Conservation (phyloP, 2,329 filamentous ascomycete genomes). For the Ascochyta koolunga region DNA sequence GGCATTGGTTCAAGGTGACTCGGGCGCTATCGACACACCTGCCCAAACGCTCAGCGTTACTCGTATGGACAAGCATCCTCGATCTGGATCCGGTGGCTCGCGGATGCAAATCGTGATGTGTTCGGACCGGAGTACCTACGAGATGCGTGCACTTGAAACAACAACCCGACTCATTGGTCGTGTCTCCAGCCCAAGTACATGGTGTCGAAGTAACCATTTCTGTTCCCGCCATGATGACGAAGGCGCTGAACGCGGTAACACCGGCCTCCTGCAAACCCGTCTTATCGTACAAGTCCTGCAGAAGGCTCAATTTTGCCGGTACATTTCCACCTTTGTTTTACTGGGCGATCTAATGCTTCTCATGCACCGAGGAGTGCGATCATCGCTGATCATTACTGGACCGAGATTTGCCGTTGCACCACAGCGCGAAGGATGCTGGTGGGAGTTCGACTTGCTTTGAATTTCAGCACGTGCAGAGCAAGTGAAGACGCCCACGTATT, state of each 20-base stretch:
- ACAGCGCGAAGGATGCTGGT: constrained; percentile 25
- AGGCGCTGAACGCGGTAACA: constrained; percentile 37
- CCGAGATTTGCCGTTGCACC: constrained; percentile 29
- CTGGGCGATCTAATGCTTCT: constrained; percentile 22
- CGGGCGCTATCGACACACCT: constrained; percentile 23
- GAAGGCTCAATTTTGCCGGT: constrained; percentile 33
- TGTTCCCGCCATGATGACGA: constrained; percentile 5
- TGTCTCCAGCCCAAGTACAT: constrained; percentile 14
- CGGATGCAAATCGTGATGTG: constrained; percentile 8
- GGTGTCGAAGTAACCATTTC: constrained; percentile 18
- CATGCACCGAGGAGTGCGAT: constrained; percentile 30
- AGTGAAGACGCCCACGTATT: constrained; percentile 17
- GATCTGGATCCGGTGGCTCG: constrained; percentile 12
- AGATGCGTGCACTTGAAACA: constrained; percentile 18
- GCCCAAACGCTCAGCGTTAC: constrained; percentile 10
- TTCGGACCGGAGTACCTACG: constrained; percentile 12
- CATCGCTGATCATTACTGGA: constrained; percentile 32
- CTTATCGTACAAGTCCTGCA: constrained; percentile 38
- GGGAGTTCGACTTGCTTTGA: constrained; percentile 26
- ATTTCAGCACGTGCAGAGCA: constrained; percentile 28
- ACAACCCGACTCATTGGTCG: constrained; percentile 12
- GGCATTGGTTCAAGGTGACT: constrained; percentile 22
- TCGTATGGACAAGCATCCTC: constrained; percentile 7
- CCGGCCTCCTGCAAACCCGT: constrained; percentile 12
- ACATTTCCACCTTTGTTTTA: constrained; percentile 37